Evolutionary conservation across 306 rosid species (phyloP).

Genomic region (Mucuna pruriens): DNA sequence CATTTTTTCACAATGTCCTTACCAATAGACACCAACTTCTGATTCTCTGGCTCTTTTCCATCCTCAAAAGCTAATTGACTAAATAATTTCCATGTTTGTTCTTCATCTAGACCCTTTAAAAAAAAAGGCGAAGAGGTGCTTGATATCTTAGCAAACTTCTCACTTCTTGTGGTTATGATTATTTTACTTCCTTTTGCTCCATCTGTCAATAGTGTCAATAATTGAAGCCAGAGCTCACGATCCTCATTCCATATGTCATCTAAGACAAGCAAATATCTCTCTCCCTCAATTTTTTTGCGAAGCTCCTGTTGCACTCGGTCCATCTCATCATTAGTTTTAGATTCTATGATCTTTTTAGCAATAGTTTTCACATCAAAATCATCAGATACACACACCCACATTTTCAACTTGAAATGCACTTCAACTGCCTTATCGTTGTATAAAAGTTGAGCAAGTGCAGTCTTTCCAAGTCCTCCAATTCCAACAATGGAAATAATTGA

Average conservation of each 20-base stretch:
- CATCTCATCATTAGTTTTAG: not conserved
- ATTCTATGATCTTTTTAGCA: not conserved
- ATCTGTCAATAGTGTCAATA: not conserved
- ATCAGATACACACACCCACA: not conserved
- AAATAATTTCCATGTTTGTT: not conserved
- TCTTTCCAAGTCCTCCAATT: slow-evolving; percentile 33
- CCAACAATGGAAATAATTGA: slow-evolving; percentile 31
- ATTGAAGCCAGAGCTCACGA: not conserved
- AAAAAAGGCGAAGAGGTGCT: not conserved
- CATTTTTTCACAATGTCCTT: slow-evolving; percentile 15
- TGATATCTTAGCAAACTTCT: not conserved
- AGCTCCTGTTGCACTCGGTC: not conserved
- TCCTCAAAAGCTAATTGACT: slow-evolving; percentile 10
- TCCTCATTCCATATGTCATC: slow-evolving; percentile 32
- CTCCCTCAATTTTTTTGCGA: not conserved
- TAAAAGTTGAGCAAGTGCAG: slow-evolving; percentile 14
- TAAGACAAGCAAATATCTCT: slow-evolving; percentile 3
- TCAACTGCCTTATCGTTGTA: not conserved
- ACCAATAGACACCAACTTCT: not conserved
- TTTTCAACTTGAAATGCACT: not conserved
- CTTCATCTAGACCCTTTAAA: not conserved
- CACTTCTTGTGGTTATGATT: not conserved
- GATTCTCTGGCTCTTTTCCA: not conserved
- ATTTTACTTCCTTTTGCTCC: slow-evolving; percentile 22
- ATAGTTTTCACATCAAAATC: not conserved